Base-by-base conservation (phyloP, 2,329 filamentous ascomycete species). In the Mollisia scopiformis region DNA sequence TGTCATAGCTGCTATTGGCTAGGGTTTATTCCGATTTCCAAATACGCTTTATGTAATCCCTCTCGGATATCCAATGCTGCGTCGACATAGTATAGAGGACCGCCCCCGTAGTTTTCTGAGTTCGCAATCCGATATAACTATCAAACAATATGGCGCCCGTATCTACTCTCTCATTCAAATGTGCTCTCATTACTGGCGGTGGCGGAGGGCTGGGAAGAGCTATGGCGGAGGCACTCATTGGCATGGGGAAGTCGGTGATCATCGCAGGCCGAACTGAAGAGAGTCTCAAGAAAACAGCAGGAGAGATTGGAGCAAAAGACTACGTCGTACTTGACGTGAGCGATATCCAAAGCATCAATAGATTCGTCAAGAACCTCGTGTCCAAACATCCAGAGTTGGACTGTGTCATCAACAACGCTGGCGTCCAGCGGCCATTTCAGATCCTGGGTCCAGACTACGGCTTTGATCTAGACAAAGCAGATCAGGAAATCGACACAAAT, bases 401-500 rank as follows among this genome's bases (percentile, higher is more conserved):
- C 71, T 86, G 83, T 64, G 69, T 87, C 0, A 74, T 87, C 68
- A 87, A 86, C 73, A 86, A 87, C 57, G 84, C 84, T 0, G 84
- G 83, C 1, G 81, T 86, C 0, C 84, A 87, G 68, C 73, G 82
- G 2, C 84, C 82, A 0, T 76, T 87, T 1, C n/a, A n/a, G n/a
- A 71, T 82, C 16, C 75, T 83, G n/a, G n/a, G n/a, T n/a, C n/a
- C n/a, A n/a, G n/a, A n/a, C 0, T 76, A 76, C 23, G 76, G 80
- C 28, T 81, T 84, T 43, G 63, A 63, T 16, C 74, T 85, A 0
- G 25, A 68, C 13, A 82, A 82, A 58, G 83, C 82, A 0, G 83
- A 86, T 62, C 74, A 84, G 37, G 84, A 87, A 63, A 81, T 87
- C 55, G 74, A 84, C 66, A 86, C 84, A 71, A 86, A 87, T 62